These are phyloP conservation scores for Melaleuca alternifolia DNA, from an alignment of 345 rosid genomes.

Conservation along the genomic window DNA sequence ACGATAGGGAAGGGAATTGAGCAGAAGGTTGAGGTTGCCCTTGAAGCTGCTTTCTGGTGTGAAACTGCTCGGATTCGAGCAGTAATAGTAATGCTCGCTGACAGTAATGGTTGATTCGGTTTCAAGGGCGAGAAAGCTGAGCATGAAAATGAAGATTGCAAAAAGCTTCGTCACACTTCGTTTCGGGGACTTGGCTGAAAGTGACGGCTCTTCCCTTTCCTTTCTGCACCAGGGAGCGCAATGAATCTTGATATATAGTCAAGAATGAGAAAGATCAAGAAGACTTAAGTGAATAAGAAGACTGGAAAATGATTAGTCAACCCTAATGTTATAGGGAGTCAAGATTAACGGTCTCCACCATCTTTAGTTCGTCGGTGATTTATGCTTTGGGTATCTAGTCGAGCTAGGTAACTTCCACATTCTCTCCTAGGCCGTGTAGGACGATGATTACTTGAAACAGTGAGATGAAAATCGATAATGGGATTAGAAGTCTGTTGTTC, in stretches of 20 bases:
- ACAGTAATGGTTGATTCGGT: not conserved
- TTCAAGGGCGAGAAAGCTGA: not conserved
- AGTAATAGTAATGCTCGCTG: not conserved
- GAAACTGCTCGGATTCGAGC: not conserved
- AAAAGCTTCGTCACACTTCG: not conserved
- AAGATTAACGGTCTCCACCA: too few relatives aligned
- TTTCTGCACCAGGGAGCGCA: not conserved
- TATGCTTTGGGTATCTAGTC: too few relatives aligned
- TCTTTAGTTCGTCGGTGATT: too few relatives aligned
- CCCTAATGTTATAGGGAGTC: too few relatives aligned
- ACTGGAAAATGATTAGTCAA: not conserved
- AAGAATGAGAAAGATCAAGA: not conserved
- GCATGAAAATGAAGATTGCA: not conserved
- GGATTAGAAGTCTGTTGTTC: too few relatives aligned
- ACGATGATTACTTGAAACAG: too few relatives aligned
- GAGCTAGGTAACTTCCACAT: too few relatives aligned
- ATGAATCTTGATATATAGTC: not conserved
- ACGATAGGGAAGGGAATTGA: not conserved
- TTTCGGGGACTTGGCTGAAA: not conserved
- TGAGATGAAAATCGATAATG: too few relatives aligned
- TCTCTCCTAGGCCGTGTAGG: too few relatives aligned
- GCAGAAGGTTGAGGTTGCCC: not conserved
- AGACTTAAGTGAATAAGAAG: not conserved
- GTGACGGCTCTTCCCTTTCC: not conserved
- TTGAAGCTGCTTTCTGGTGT: accelerated